Evolutionary conservation across 1,139 yeast species (phyloP).

Genomic region (Candida glucosophila): DNA sequence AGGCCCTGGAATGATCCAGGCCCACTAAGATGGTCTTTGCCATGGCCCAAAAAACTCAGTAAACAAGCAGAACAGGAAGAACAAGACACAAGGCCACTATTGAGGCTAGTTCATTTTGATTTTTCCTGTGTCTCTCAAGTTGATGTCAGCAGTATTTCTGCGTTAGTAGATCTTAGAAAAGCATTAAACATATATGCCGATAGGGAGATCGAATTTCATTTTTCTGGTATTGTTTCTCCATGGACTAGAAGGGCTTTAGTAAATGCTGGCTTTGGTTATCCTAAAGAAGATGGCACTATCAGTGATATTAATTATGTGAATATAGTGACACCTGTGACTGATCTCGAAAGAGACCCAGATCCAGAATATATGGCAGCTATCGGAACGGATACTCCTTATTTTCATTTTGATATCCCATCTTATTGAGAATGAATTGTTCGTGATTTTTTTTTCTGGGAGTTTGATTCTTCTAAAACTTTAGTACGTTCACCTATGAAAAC

Average conservation of each 20-base stretch:
- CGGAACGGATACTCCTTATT: slow-evolving; percentile 75
- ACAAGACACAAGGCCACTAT: slow-evolving; percentile 59
- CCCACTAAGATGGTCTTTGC: too few relatives aligned
- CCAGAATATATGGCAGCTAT: slow-evolving; percentile 46
- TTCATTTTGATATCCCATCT: slow-evolving; percentile 85
- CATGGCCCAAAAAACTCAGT: slow-evolving; percentile 12
- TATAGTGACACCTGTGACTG: slow-evolving; percentile 28
- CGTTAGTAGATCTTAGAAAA: slow-evolving; percentile 66
- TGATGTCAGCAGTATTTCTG: slow-evolving; percentile 76
- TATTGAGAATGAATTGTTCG: too few relatives aligned
- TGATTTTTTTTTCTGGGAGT: too few relatives aligned
- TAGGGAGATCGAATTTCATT: slow-evolving; percentile 81
- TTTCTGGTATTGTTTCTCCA: slow-evolving; percentile 74
- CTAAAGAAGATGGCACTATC: slow-evolving; percentile 32
- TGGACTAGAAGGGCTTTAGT: slow-evolving; percentile 79
- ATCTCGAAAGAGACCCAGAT: slow-evolving; percentile 23
- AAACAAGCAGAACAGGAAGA: slow-evolving; percentile 6
- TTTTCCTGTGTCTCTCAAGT: slow-evolving; percentile 67
- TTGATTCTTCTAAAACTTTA: too few relatives aligned
- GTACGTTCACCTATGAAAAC: too few relatives aligned
- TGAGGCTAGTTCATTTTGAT: slow-evolving; percentile 71
- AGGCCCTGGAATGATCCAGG: slow-evolving; percentile 94
- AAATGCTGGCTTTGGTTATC: slow-evolving; percentile 74
- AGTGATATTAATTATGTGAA: slow-evolving; percentile 35
- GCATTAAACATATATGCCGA: slow-evolving; percentile 71